These are phyloP conservation scores for Thalassiosira hispida DNA, from an alignment of 352 stramenopile species.

Conservation along the genomic window DNA sequence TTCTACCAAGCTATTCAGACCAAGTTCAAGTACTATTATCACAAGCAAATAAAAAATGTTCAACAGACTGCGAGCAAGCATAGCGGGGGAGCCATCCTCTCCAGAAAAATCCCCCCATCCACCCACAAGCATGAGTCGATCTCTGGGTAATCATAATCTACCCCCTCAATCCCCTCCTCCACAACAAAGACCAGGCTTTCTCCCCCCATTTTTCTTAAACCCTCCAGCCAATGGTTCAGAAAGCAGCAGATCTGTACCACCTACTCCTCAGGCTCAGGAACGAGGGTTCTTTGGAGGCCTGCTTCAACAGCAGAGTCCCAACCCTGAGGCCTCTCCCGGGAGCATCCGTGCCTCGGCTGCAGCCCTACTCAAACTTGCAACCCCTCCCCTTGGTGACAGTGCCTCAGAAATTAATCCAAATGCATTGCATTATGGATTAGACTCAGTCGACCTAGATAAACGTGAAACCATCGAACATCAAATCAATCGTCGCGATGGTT, in stretches of 20 bases:
- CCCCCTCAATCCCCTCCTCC: neutral
- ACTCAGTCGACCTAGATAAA: conserved; percentile 1
- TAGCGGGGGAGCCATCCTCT: neutral
- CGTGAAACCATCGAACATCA: conserved; percentile 33
- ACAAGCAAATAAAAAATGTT: conserved; percentile 3
- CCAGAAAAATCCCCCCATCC: neutral
- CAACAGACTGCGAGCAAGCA: conserved; percentile 1
- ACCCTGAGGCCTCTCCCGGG: conserved; percentile 14
- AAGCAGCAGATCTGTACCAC: neutral
- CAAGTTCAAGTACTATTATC: neutral
- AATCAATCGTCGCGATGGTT: conserved; percentile 32
- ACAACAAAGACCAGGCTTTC: neutral
- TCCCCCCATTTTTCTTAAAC: conserved; percentile 5
- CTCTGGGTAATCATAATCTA: too few relatives aligned
- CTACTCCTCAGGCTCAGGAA: neutral
- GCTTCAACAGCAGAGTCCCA: too few relatives aligned
- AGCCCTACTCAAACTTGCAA: conserved; percentile 26
- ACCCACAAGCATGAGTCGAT: neutral
- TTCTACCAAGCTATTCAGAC: too few relatives aligned
- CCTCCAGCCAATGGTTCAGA: neutral
- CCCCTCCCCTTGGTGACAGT: conserved; percentile 4
- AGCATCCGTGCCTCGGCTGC: conserved; percentile 38
- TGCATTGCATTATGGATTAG: neutral
- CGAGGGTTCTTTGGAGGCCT: conserved; percentile 14
- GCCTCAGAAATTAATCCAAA: neutral